Evolutionary conservation across 2,329 filamentous ascomycete species (phyloP).

Genomic region (Tolypocladium ovalisporum): DNA sequence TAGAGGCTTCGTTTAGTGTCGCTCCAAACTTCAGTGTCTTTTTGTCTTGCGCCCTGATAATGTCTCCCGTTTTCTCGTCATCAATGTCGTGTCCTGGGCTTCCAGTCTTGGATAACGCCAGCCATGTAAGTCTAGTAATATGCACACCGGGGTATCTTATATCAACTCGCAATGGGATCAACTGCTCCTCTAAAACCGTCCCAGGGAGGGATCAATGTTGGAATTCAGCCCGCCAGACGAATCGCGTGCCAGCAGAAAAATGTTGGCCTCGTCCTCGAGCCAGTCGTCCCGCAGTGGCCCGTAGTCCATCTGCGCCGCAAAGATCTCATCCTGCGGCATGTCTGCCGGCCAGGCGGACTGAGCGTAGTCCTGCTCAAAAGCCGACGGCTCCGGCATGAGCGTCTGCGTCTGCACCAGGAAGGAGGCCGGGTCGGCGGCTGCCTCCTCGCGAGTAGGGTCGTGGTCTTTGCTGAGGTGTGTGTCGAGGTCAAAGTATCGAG

Average conservation of each 20-base stretch:
- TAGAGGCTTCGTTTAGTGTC: no score
- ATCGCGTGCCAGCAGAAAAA: slow-evolving; percentile 25
- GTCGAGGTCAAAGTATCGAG: slow-evolving; percentile 38
- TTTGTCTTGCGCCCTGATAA: background rate
- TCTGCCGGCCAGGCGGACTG: slow-evolving; percentile 12
- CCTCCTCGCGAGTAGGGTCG: background rate
- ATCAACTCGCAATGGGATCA: background rate
- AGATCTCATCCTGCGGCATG: slow-evolving; percentile 19
- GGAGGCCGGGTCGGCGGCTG: slow-evolving; percentile 9
- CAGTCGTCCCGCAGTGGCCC: slow-evolving; percentile 26
- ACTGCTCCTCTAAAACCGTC: background rate
- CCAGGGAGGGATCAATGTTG: slow-evolving; percentile 22
- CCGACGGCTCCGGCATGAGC: slow-evolving; percentile 8
- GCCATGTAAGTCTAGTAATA: background rate
- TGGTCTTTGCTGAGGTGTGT: slow-evolving; percentile 29
- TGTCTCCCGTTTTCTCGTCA: background rate
- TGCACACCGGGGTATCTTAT: background rate
- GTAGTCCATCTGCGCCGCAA: slow-evolving; percentile 22
- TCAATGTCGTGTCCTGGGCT: background rate
- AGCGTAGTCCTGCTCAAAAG: slow-evolving; percentile 10
- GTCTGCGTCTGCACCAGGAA: slow-evolving; percentile 11
- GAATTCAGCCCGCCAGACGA: slow-evolving; percentile 10
- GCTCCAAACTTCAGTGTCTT: background rate
- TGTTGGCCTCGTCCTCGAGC: slow-evolving; percentile 32
- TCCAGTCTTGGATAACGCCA: background rate